Base-by-base conservation (phyloP, 1,284 basidiomycete species). In the Trametes sp. region DNA sequence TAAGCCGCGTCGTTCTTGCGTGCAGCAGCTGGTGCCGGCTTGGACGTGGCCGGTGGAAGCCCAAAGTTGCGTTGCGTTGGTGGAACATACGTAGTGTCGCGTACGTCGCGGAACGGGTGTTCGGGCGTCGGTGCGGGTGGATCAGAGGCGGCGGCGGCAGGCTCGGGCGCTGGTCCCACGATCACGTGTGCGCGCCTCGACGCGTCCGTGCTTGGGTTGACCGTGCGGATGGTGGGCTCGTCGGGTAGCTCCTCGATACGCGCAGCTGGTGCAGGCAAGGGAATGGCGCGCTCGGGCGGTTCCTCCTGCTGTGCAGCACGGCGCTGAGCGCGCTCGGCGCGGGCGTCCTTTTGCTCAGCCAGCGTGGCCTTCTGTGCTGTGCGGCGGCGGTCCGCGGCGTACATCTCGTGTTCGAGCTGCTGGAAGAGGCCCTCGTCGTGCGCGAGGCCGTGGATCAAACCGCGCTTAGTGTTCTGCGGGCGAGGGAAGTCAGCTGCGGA, bases 1-100 rank as follows among this genome's bases (percentile, higher is more conserved):
- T 67, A 67, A 1, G 62, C 62, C 5, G 57, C 53, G 0, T 67
- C 59, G 4, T 54, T 36, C 13, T 65, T 61, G 19, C 24, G 38
- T 2, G 55, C 14, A 1, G 51, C 19, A 4, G 48, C 16, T 1
- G 36, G 4, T 4, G 35, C 8, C 14, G 8, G 8, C 8, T 36
- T 19, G 11, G 42, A n/a, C 23, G 14, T 16, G 4, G 23, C 13
- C 1, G 58, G 41, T 0, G 62, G 53, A 11, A 55, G 21, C 0
- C 26, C 57, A 16, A 49, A 59, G 42, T 59, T 57, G 19, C 56
- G 57, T 11, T 35, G 50, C 2, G 38, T 33, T 1, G 58, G 62
- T 6, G 53, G 62, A 1, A 48, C 54, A 13, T 64, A 61, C 21
- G 42, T 57, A 0, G 57, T 48, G 41, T 64, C 62, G 21, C 55